Conservation (phyloP, 1,284 basidiomycete genomes). For the Meripilus lineatus region DNA sequence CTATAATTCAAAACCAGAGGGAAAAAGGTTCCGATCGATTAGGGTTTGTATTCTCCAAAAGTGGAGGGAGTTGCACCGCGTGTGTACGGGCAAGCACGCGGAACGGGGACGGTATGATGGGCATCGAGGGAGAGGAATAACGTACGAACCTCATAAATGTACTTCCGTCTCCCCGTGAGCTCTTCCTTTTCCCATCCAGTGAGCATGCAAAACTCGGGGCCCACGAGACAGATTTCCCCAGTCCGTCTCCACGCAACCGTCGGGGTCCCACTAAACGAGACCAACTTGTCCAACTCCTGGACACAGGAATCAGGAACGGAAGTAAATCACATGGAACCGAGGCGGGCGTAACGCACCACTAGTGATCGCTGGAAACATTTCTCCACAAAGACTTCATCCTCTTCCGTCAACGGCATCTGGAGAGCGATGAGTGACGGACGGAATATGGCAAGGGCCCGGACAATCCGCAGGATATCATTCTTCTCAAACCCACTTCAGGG, state of each 20-base stretch:
- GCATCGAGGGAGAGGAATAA: constrained; percentile 1
- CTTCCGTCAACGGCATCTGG: constrained; percentile 91
- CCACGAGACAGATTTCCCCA: constrained; percentile 95
- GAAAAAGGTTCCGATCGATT: constrained; percentile 1
- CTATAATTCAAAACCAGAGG: constrained; percentile 33
- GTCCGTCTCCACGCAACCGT: constrained; percentile 99
- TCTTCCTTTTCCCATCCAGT: constrained; percentile 88
- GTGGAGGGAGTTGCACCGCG: constrained; percentile 8
- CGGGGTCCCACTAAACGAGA: constrained; percentile 97
- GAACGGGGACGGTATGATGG: neutral
- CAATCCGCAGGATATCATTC: constrained; percentile 90
- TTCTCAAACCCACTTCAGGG: constrained; percentile 67
- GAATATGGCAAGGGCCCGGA: constrained; percentile 91
- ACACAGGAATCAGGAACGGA: constrained; percentile 4
- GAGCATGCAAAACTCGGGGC: constrained; percentile 93
- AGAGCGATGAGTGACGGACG: constrained; percentile 93
- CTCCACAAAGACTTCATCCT: constrained; percentile 95
- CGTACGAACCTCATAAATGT: constrained; percentile 78
- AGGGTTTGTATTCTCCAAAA: neutral
- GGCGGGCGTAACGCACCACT: constrained; percentile 60
- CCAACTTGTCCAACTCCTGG: constrained; percentile 94
- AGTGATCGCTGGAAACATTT: constrained; percentile 92
- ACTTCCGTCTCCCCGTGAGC: constrained; percentile 74
- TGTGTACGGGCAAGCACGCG: constrained; percentile 5
- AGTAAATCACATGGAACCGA: too few species aligned